Evolutionary conservation across 805 yeast species (phyloP).

Genomic region (Wickerhamomyces ciferrii): DNA sequence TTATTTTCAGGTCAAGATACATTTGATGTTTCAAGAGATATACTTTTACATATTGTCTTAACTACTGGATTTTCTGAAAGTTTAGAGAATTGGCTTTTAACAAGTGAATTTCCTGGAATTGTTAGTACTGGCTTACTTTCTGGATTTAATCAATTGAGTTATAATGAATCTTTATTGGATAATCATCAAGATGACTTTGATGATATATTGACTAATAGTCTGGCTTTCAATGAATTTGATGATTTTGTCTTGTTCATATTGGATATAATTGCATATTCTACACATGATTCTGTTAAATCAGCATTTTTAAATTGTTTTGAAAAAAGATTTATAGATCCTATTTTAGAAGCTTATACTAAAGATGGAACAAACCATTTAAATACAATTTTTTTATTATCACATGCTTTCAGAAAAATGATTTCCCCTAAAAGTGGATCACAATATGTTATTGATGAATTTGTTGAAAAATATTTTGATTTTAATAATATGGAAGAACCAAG

Average conservation of each 20-base stretch:
- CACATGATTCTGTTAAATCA: slow-evolving; percentile 5
- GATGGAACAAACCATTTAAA: slow-evolving; percentile 1
- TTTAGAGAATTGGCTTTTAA: slow-evolving; percentile 13
- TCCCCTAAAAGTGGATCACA: neutral
- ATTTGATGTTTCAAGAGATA: slow-evolving; percentile 4
- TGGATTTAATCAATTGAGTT: slow-evolving; percentile 9
- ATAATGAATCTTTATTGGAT: slow-evolving; percentile 3
- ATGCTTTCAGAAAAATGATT: slow-evolving; percentile 5
- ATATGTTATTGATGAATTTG: slow-evolving; percentile 1
- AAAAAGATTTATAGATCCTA: slow-evolving; percentile 5
- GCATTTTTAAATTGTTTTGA: slow-evolving; percentile 10
- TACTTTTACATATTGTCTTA: slow-evolving; percentile 10
- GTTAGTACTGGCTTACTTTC: slow-evolving; percentile 11
- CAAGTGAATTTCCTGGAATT: slow-evolving; percentile 15
- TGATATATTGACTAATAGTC: neutral
- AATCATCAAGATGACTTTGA: neutral
- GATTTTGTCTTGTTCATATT: slow-evolving; percentile 2
- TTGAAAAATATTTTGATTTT: neutral
- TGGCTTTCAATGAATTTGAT: neutral
- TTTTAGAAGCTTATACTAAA: slow-evolving; percentile 2
- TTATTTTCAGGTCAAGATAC: slow-evolving; percentile 14
- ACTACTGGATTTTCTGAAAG: slow-evolving; percentile 6
- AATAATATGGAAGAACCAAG: neutral
- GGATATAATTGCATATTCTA: slow-evolving; percentile 6
- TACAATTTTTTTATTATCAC: slow-evolving; percentile 6